Conservation (phyloP, 225 moss, liverwort and hornwort genomes). For the Polytrichum commune region DNA sequence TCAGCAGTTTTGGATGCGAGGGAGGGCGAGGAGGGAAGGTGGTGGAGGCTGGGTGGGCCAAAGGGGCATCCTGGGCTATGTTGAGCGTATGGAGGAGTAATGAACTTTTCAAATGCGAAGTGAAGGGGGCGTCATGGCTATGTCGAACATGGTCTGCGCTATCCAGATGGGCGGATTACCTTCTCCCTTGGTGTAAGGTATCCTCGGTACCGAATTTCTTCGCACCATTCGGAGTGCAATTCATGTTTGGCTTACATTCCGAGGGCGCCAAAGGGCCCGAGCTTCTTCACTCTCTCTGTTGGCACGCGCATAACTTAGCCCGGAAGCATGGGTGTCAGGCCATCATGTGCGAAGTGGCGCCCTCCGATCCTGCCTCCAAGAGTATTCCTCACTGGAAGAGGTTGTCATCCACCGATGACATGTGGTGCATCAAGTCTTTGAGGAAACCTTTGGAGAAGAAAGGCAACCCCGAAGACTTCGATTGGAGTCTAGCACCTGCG, state of each 20-base stretch:
- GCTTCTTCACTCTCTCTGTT: slow-evolving; percentile 72
- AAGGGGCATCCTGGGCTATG: slow-evolving; percentile 74
- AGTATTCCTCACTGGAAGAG: slow-evolving; percentile 84
- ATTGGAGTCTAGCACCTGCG: slow-evolving; percentile 63
- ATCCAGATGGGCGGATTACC: slow-evolving; percentile 70
- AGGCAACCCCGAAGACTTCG: slow-evolving; percentile 23
- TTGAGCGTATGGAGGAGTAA: slow-evolving; percentile 94
- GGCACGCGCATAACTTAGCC: slow-evolving; percentile 88
- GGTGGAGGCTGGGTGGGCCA: slow-evolving; percentile 28
- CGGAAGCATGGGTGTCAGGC: slow-evolving; percentile 71
- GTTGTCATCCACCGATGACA: slow-evolving; percentile 76
- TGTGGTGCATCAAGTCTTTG: slow-evolving; percentile 87
- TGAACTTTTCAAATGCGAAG: slow-evolving; percentile 80
- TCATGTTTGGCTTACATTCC: slow-evolving; percentile 83
- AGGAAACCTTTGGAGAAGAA: neutral
- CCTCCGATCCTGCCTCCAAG: slow-evolving; percentile 55
- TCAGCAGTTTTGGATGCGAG: slow-evolving; percentile 42
- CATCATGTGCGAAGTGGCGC: slow-evolving; percentile 77
- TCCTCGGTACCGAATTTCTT: slow-evolving; percentile 90
- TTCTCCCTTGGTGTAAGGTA: slow-evolving; percentile 74
- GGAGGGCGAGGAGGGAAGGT: slow-evolving; percentile 26
- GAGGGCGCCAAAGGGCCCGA: slow-evolving; percentile 48
- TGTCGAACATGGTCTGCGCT: slow-evolving; percentile 59
- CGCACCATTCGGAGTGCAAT: slow-evolving; percentile 86
- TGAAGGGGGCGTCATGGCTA: slow-evolving; percentile 66